These are phyloP conservation scores for Carex myosuroides DNA, from an alignment of 176 grass and related monocot genomes.

Conservation along the genomic window DNA sequence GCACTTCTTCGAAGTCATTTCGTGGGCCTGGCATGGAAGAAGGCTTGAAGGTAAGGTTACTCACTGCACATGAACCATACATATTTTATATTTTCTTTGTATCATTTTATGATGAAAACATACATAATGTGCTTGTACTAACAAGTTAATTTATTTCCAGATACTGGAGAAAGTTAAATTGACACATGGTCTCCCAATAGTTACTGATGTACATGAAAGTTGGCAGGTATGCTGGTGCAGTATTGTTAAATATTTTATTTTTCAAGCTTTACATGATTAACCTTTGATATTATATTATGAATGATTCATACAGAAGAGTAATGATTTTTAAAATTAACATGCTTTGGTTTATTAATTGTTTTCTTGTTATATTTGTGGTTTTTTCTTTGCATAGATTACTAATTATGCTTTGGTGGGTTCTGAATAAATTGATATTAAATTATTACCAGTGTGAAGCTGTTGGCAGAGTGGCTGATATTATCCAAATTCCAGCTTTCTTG, in stretches of 20 bases:
- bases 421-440: conserved; percentile 1
- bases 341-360: neutral
- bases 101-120: neutral
- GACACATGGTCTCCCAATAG: conserved; percentile 66
- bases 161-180: conserved; percentile 92
- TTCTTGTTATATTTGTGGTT: neutral
- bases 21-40: conserved; percentile 87
- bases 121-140: neutral
- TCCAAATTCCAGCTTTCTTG: conserved; percentile 97
- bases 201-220: conserved; percentile 96
- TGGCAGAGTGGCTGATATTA: conserved; percentile 92
- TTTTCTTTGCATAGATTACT: neutral
- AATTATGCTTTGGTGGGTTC: neutral
- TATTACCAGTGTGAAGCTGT: conserved; percentile 78
- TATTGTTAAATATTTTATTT: neutral
- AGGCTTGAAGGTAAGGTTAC: conserved; percentile 53
- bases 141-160: conserved; percentile 33
- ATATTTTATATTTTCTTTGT: neutral
- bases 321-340: neutral
- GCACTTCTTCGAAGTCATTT: conserved; percentile 87
- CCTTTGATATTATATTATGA: neutral
- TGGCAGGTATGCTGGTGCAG: conserved; percentile 46
- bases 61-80: neutral
- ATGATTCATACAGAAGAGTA: neutral
- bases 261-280: neutral